Evolutionary conservation across 805 yeast genomes (phyloP).

Genomic region (Cyberlindnera xylosilytica): DNA sequence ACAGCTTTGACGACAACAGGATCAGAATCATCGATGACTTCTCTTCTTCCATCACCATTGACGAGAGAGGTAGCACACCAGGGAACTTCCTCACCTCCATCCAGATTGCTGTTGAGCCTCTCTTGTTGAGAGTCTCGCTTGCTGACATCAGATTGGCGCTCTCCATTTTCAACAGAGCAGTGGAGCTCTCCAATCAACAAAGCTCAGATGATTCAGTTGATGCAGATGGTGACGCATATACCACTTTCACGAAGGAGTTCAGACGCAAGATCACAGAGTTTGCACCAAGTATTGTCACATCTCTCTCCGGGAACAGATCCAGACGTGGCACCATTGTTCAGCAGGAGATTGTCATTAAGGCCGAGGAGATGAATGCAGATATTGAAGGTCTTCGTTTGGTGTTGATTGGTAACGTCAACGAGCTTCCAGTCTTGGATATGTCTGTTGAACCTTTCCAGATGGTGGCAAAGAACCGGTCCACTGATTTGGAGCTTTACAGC

Average conservation of each 20-base stretch:
- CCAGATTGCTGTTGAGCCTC: constrained; percentile 72
- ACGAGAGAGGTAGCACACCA: constrained; percentile 61
- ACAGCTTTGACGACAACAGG: constrained; percentile 53
- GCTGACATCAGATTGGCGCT: constrained; percentile 83
- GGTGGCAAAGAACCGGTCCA: constrained; percentile 79
- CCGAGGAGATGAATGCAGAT: constrained; percentile 63
- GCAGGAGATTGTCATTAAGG: constrained; percentile 48
- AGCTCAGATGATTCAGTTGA: constrained; percentile 22
- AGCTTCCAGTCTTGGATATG: constrained; percentile 82
- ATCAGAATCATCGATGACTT: constrained; percentile 86
- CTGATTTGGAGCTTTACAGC: constrained; percentile 69
- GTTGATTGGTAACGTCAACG: constrained; percentile 86
- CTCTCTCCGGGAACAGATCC: constrained; percentile 38
- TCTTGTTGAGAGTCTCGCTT: constrained; percentile 76
- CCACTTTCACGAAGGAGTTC: constrained; percentile 60
- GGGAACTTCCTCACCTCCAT: constrained; percentile 59
- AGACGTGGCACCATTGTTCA: constrained; percentile 21
- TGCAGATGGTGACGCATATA: constrained; percentile 19
- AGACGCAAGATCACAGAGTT: constrained; percentile 56
- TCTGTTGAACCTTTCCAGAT: constrained; percentile 66
- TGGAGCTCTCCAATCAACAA: constrained; percentile 35
- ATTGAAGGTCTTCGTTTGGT: constrained; percentile 79
- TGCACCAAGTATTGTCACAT: constrained; percentile 64
- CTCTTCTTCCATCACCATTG: constrained; percentile 71
- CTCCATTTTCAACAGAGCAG: constrained; percentile 68